Evolutionary conservation across 768 basidiomycete genomes (phyloP), one percentile per base, ranked within the genome.

Genomic region (Terana coerulea): DNA sequence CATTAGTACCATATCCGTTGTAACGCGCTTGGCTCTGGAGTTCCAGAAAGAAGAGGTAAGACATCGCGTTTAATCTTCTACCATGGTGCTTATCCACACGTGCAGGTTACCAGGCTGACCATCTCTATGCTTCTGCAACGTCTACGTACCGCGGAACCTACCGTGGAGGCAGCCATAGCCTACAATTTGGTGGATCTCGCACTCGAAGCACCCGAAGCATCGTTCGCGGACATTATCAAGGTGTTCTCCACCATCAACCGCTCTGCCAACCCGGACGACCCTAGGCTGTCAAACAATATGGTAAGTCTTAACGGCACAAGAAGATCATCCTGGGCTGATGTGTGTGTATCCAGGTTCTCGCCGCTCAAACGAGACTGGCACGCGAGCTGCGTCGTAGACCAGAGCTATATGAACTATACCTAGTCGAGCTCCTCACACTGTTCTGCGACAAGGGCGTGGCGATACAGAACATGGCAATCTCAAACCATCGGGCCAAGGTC

Each of bases 101-200:
- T 34, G 5, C 48, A 90, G 87, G 86, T 93, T 12, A 92, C 88
- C 3, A 83, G 86, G 31, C 74, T 97, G 17, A 94, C 92, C 2
- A 81, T 94, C 12, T 94, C 93, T 0, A 95, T 97, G 92, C 72
- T 98, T 9, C 70, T 97, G 33, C 95, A 97, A 69, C 80, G 92
- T 5, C 72, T 95, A 19, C 81, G 89, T 22, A 81, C 83, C 19
- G 88, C 90, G 2, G 95, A 97, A 60, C 86, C 91, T 0, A 82
- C 84, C 0, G 88, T 92, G 14, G 93, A 98, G 67, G 90, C 93
- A 22, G 88, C 90, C 1, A 95, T 97, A 53, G 87, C 92, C 2
- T 88, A 88, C 63, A 95, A 93, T 62, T 75, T 98, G 11, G 93
- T 95, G 6, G 91, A 95, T 53, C 75, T 98, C 15, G 94, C 92